phyloP scores from a whole-genome alignment of 108 stramenopile genomes.

The Nitzschia palea region DNA sequence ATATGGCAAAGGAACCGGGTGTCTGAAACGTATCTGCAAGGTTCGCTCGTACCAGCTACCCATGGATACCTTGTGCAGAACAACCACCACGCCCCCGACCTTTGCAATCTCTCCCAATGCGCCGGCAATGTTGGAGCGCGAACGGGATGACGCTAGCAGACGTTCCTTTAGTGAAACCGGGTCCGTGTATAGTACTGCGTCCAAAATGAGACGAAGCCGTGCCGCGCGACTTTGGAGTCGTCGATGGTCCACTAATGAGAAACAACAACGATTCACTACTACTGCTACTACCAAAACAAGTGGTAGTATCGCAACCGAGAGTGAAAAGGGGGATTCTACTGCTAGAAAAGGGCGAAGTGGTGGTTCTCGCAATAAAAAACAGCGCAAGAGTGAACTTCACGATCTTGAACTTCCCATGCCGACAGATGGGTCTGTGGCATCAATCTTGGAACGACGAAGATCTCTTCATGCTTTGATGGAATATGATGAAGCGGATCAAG shows the following conservation, averaged over 20 bases:
- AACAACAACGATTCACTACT: not conserved
- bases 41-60: not conserved
- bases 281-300: not conserved
- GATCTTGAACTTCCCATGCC: slow-evolving; percentile 17
- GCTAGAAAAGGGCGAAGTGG: not conserved
- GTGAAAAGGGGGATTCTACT: not conserved
- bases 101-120: not conserved
- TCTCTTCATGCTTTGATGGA: slow-evolving; percentile 26
- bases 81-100: not conserved
- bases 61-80: not conserved
- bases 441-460: slow-evolving; percentile 18
- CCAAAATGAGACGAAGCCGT: slow-evolving; percentile 1
- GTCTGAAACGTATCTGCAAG: slow-evolving; percentile 3
- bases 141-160: not conserved
- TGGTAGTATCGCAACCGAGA: not conserved
- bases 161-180: slow-evolving; percentile 7
- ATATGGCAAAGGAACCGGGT: not conserved
- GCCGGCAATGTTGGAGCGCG: not conserved
- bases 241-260: slow-evolving; percentile 14
- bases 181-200: slow-evolving; percentile 8
- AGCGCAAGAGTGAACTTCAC: slow-evolving; percentile 4
- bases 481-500: slow-evolving; percentile 42
- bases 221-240: slow-evolving; percentile 1
- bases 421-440: slow-evolving; percentile 22
- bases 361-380: not conserved